Evolutionary conservation across 2,329 filamentous ascomycete species (phyloP), one percentile per base, ranked within the genome.

Genomic region (Aspergillus clavatus): DNA sequence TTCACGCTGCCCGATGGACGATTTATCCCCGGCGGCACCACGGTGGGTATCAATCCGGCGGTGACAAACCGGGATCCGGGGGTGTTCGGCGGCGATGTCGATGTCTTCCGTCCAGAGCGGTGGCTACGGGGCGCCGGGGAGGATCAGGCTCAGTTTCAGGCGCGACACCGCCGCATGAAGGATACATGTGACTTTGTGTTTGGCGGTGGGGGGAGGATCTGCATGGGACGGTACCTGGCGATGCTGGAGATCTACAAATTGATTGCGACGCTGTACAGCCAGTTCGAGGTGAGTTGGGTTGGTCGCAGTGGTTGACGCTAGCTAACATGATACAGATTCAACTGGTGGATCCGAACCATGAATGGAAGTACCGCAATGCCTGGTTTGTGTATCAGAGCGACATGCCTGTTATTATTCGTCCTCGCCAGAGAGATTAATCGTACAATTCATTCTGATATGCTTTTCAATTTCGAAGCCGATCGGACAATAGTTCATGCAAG

Each of bases 301-400:
- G n/a, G n/a, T n/a, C n/a, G n/a, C n/a, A n/a, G n/a, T n/a, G n/a
- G n/a, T n/a, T n/a, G n/a, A n/a, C n/a, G n/a, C n/a, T n/a, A n/a
- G n/a, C n/a, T n/a, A n/a, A n/a, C n/a, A n/a, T n/a, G n/a, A n/a
- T n/a, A n/a, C n/a, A 75, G 36, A 74, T 81, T 50, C 66, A 76
- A 57, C 65, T 81, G 21, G 70, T 73, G n/a, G 67, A 76, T 46
- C 76, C 76, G 0, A 67, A 69, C 7, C 67, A 72, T 33, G 69
- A 73, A 41, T 66, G 81, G 52, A 72, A 70, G 47, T 75, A 76
- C n/a, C 72, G 76, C 43, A 73, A 77, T 16, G 79, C 76, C 3
- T 81, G 81, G 60, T 81, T 82, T 54, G 78, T 81, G 7, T 77
- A 81, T 7, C 79, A 81, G 59, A 68, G 74, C 40, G 78, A 79